Conservation (phyloP, 345 rosid species). For the Aurinia saxatilis region DNA sequence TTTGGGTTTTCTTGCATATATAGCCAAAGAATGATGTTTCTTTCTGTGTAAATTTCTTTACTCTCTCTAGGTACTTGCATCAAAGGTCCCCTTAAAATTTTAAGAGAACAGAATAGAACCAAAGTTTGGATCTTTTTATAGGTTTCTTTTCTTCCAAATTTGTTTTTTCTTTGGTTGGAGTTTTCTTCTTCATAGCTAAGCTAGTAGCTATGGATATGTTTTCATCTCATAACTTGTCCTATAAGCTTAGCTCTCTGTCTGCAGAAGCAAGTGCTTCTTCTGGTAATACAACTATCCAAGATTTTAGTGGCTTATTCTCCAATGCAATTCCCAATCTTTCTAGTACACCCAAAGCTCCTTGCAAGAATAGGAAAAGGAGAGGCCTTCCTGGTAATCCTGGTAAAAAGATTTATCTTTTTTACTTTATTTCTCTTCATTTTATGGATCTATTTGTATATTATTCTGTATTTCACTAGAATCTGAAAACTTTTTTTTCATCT, state of each 20-base stretch:
- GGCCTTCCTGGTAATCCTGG: constrained; percentile 95
- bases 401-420: background rate
- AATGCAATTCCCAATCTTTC: constrained; percentile 29
- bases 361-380: constrained; percentile 69
- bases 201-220: constrained; percentile 37
- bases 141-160: constrained; percentile 10
- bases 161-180: constrained; percentile 36
- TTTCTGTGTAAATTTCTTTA: constrained; percentile 43
- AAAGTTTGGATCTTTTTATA: constrained; percentile 40
- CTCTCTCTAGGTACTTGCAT: constrained; percentile 38
- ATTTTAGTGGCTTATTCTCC: constrained; percentile 41
- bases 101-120: constrained; percentile 34
- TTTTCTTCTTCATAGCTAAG: constrained; percentile 30
- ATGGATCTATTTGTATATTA: no score
- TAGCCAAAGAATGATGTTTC: constrained; percentile 55
- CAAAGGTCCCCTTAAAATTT: constrained; percentile 29
- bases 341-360: constrained; percentile 35
- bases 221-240: constrained; percentile 55
- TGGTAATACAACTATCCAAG: constrained; percentile 36
- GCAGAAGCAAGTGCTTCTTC: constrained; percentile 67
- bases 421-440: background rate
- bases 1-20: constrained; percentile 13
- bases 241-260: constrained; percentile 51
- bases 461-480: background rate
- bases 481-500: background rate